These are phyloP conservation scores for Gastrodia elata DNA, from an alignment of 106 monocot genomes.

Conservation along the genomic window DNA sequence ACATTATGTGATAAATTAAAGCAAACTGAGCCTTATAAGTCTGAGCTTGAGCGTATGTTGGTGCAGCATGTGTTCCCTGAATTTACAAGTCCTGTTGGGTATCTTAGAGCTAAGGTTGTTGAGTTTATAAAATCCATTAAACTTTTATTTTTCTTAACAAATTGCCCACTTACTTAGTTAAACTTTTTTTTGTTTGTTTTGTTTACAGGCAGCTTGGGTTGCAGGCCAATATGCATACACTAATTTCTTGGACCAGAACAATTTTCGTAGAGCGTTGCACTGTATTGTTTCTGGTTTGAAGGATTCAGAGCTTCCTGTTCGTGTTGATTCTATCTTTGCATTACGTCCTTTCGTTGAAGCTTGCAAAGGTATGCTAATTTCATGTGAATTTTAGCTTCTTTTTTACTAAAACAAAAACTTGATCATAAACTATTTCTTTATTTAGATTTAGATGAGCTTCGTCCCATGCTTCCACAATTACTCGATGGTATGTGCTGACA, in stretches of 20 bases:
- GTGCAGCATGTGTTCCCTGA: constrained; percentile 95
- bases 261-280: constrained; percentile 72
- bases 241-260: constrained; percentile 71
- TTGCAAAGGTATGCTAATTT: constrained; percentile 47
- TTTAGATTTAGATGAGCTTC: constrained; percentile 92
- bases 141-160: constrained; percentile 3
- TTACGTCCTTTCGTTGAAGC: constrained; percentile 98
- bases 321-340: constrained; percentile 98
- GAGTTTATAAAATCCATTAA: neutral
- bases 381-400: neutral
- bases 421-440: constrained; percentile 6
- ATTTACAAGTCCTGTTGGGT: constrained; percentile 75
- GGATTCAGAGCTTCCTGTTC: constrained; percentile 97
- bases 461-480: constrained; percentile 85
- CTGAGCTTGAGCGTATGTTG: constrained; percentile 87
- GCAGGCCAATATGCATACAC: constrained; percentile 95
- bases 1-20: constrained; percentile 91
- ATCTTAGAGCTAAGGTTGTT: constrained; percentile 92
- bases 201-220: constrained; percentile 88
- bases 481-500: constrained; percentile 72
- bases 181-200: neutral
- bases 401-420: neutral
- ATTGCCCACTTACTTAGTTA: neutral
- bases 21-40: constrained; percentile 90
- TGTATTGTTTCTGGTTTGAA: constrained; percentile 74